Percentiles rank a stretch among this genome's conserved stretches.
Conservation (phyloP, 169 alveolate species). For the Babesia bigemina region DNA sequence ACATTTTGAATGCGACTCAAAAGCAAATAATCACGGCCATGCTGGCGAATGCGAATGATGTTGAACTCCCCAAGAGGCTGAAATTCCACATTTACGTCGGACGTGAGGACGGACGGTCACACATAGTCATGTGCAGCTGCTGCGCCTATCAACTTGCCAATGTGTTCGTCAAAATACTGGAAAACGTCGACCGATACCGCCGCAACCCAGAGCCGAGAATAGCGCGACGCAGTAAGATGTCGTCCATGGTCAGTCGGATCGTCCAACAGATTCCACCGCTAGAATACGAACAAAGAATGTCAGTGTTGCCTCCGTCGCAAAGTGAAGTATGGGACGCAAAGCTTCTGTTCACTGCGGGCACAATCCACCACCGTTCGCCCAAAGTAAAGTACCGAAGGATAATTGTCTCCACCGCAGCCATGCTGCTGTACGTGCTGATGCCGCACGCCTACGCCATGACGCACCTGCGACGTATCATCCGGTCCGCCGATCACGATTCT, state of each 20-base stretch:
- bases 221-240: not conserved
- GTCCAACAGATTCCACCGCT: not conserved
- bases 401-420: not conserved
- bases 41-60: not conserved
- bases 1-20: not conserved
- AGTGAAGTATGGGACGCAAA: slow-evolving; percentile 7
- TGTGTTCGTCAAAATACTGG: slow-evolving; percentile 10
- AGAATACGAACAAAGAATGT: not conserved
- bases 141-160: slow-evolving; percentile 26
- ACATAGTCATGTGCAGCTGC: slow-evolving; percentile 25
- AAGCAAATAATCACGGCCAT: not conserved
- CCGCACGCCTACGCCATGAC: slow-evolving; percentile 21
- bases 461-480: slow-evolving; percentile 4
- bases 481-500: not conserved
- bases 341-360: not conserved
- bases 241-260: not conserved
- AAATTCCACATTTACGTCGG: slow-evolving; percentile 33
- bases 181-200: not conserved
- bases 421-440: slow-evolving; percentile 28
- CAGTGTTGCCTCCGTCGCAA: not conserved
- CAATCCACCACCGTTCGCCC: slow-evolving; percentile 8
- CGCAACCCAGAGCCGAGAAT: not conserved
- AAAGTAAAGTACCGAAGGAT: not conserved
- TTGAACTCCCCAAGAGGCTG: slow-evolving; percentile 6
- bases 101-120: not conserved